Evolutionary conservation across 2,329 filamentous ascomycete genomes (phyloP), one percentile per base, ranked within the genome.

Genomic region (Hymenoscyphus occultus): DNA sequence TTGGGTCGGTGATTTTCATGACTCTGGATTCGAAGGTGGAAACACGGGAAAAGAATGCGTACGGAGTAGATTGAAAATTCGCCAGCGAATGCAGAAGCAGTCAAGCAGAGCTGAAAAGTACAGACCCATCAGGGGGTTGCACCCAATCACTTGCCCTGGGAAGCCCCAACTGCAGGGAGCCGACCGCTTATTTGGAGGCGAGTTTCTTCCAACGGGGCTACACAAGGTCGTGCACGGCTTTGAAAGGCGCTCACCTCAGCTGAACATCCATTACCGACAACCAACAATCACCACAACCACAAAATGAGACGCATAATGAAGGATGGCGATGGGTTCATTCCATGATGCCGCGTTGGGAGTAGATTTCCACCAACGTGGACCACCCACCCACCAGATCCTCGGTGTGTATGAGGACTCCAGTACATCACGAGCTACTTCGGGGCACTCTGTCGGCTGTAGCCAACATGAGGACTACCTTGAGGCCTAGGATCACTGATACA

Each of bases 211-310:
- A 51, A 51, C 45, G 45, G 45, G 45, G 45, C 57, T 22, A 39
- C 39, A 59, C 57, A 40, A 40, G 39, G 16, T 22, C 13, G 19
- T 22, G 19, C 39, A 48, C 39, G 19, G 40, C 32, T 22, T 28
- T 9, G 14, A 16, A 22, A 14, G 39, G 10, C 31, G 39, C 59
- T 60, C 59, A 60, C 59, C 57, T 59, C 59, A 60, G 59, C 59
- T 60, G 59, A 60, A 60, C 39, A 60, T 60, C 59, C 39, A 60
- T 51, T 28, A 60, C 45, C 39, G 10, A 45, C 32, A 22, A n/a
- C 19, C 32, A 40, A 48, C 39, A 32, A 45, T 14, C 56, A 22
- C 7, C 56, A 22, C 14, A 10, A 51, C 45, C 45, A 51, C 28
- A 31, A 57, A 57, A 13, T 12, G 16, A 14, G 32, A 45, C 40